phyloP scores from a whole-genome alignment of 345 rosid species.

The Eucalyptus victrix region DNA sequence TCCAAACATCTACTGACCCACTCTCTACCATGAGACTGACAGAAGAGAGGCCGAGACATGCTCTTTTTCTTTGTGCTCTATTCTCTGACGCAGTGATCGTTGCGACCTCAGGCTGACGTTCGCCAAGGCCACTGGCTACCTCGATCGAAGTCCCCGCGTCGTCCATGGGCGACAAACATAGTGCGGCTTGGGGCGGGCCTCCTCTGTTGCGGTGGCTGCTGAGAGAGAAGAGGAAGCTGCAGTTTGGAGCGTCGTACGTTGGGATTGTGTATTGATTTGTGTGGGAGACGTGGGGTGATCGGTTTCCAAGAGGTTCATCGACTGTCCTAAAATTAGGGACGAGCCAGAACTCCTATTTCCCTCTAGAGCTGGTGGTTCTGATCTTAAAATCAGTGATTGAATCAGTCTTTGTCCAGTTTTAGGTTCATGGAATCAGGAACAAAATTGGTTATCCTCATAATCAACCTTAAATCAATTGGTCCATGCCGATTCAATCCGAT shows the following conservation, averaged over 20 bases:
- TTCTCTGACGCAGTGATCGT: not conserved
- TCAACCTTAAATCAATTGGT: fast-evolving
- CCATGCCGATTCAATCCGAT: fast-evolving
- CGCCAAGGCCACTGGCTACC: not conserved
- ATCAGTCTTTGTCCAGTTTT: not conserved
- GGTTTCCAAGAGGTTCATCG: not conserved
- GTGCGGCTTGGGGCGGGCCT: not conserved
- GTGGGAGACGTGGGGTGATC: not conserved
- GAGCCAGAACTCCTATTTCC: not conserved
- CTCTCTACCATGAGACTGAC: not conserved
- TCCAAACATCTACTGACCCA: not conserved
- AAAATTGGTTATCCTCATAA: not conserved
- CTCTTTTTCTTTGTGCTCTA: not conserved
- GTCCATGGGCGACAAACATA: not conserved
- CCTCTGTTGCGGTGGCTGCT: not conserved
- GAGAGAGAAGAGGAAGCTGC: not conserved
- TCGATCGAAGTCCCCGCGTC: not conserved
- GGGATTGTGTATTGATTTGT: not conserved
- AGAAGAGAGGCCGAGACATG: not conserved
- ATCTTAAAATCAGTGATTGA: not conserved
- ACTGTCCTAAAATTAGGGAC: not conserved
- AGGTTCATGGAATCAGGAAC: not conserved
- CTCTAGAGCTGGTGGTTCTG: not conserved
- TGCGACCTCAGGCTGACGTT: not conserved
- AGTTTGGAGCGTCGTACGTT: not conserved